Conservation (phyloP, 129 eudicot species). For the Pulicaria dysenterica region DNA sequence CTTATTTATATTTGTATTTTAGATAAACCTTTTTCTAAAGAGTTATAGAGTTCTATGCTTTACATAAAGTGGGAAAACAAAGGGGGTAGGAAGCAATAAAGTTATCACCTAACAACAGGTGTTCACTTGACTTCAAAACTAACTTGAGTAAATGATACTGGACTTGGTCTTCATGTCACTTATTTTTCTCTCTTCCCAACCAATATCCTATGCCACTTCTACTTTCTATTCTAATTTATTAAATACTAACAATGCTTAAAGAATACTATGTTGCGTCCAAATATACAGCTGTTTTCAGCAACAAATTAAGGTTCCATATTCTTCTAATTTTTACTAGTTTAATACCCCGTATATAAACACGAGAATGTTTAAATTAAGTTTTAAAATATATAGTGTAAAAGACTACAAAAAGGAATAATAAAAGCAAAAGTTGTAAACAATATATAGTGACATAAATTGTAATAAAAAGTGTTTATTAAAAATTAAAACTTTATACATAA, state of each 20-base stretch:
- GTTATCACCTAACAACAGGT: conserved; percentile 20
- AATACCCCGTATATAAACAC: too few relatives aligned
- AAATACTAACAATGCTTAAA: conserved; percentile 11
- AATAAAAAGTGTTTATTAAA: too few relatives aligned
- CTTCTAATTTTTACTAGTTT: too few relatives aligned
- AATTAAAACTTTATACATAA: too few relatives aligned
- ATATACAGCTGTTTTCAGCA: neutral
- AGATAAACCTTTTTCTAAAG: too few relatives aligned
- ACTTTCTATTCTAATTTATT: conserved; percentile 9
- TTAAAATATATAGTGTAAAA: too few relatives aligned
- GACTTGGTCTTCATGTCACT: conserved; percentile 23
- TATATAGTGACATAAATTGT: too few relatives aligned
- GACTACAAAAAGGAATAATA: too few relatives aligned
- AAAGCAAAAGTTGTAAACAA: too few relatives aligned
- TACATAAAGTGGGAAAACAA: neutral
- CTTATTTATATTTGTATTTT: too few relatives aligned
- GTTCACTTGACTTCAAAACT: conserved; percentile 21
- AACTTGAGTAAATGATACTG: conserved; percentile 26
- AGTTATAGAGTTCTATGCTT: neutral
- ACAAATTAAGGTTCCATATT: too few relatives aligned
- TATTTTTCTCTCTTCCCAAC: conserved; percentile 4
- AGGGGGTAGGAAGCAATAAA: conserved; percentile 20
- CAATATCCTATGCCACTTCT: conserved; percentile 14
- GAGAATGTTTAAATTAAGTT: too few relatives aligned
- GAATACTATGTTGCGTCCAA: conserved; percentile 1